phyloP scores from a whole-genome alignment of 2,329 filamentous ascomycete species.

The Dryadomyces quercus-mongolicae region DNA sequence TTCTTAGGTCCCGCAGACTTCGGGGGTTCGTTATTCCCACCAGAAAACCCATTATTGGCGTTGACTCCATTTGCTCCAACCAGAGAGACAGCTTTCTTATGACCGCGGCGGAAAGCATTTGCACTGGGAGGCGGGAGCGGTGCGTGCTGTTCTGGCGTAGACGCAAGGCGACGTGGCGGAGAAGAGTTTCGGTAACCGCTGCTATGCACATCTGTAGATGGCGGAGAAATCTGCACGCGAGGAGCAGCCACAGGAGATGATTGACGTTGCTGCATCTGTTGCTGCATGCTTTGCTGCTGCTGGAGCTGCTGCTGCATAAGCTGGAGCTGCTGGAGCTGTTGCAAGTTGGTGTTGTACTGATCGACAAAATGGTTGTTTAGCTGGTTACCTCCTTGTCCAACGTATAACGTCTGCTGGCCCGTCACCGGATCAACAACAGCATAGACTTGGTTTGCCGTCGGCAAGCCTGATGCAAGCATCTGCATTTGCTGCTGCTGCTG shows the following conservation, averaged over 20 bases:
- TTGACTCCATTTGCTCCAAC: constrained; percentile 27
- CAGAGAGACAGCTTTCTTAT: constrained; percentile 80
- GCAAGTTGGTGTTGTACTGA: constrained; percentile 25
- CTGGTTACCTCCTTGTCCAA: constrained; percentile 50
- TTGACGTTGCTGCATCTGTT: constrained; percentile 31
- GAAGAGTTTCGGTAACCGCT: constrained; percentile 48
- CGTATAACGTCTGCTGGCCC: constrained; percentile 70
- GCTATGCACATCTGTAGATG: constrained; percentile 47
- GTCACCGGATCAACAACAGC: constrained; percentile 77
- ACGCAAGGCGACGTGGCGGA: constrained; percentile 53
- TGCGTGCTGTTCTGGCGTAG: constrained; percentile 48
- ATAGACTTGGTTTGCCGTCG: constrained; percentile 63
- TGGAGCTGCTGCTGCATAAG: constrained; percentile 21
- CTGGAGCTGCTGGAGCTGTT: constrained; percentile 18
- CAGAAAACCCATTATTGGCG: background rate
- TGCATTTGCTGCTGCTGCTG: constrained; percentile 38
- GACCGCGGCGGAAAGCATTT: constrained; percentile 83
- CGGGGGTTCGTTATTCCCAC: constrained; percentile 25
- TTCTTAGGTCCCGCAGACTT: constrained; percentile 64
- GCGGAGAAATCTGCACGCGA: constrained; percentile 72
- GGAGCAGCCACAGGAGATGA: constrained; percentile 48
- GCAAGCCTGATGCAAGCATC: constrained; percentile 38
- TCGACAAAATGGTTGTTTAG: constrained; percentile 28
- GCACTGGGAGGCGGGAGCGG: constrained; percentile 80
- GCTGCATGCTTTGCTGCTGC: constrained; percentile 25